Evolutionary conservation across 345 rosid species (phyloP).

Genomic region (Brassica nigra): DNA sequence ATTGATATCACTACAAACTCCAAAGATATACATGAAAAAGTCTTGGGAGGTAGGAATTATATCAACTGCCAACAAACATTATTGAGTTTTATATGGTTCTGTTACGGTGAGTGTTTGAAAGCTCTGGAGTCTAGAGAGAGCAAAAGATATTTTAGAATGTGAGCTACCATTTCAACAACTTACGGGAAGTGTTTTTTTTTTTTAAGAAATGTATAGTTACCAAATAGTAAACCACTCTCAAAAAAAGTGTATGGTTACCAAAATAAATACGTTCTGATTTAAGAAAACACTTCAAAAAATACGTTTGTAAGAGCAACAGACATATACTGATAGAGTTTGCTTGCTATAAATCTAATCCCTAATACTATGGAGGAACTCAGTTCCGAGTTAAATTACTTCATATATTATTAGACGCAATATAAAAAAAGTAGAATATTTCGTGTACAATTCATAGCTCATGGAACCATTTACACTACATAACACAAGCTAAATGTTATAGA

Average conservation of each 20-base stretch:
- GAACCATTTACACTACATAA: not conserved
- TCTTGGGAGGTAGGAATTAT: slow-evolving; percentile 21
- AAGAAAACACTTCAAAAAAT: not conserved
- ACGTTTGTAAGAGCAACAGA: not conserved
- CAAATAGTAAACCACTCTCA: no score
- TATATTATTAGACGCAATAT: not conserved
- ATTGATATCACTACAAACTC: slow-evolving; percentile 10
- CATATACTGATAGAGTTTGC: not conserved
- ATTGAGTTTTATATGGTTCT: not conserved
- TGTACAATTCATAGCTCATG: not conserved
- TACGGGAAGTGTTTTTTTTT: slow-evolving; percentile 11
- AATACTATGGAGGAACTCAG: not conserved
- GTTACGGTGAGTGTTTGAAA: slow-evolving; percentile 2
- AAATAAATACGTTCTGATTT: not conserved
- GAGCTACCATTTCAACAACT: slow-evolving; percentile 34
- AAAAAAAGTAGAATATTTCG: not conserved
- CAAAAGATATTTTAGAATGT: not conserved
- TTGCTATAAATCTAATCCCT: not conserved
- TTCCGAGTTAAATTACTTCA: not conserved
- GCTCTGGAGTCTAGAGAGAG: slow-evolving; percentile 10
- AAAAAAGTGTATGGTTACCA: not conserved
- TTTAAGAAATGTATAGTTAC: not conserved
- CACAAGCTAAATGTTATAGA: not conserved
- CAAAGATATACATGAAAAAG: slow-evolving; percentile 25
- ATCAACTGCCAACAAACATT: slow-evolving; percentile 31